Base-by-base conservation (phyloP, 2,329 filamentous ascomycete genomes). In the Coniochaeta sp. region DNA sequence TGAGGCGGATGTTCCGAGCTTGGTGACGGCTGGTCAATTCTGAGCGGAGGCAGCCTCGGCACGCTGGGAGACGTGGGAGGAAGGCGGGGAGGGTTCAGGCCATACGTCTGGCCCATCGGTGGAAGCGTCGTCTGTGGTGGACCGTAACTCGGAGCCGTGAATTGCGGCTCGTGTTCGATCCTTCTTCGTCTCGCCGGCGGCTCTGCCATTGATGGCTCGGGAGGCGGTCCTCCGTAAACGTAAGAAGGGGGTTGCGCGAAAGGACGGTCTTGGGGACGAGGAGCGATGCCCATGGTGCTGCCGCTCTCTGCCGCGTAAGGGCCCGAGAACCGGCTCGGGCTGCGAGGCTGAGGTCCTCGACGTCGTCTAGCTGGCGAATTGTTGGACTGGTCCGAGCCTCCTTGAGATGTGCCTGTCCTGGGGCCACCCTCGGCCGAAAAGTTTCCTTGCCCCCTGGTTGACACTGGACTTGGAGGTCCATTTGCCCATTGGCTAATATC, bases 401-500 rank as follows among this genome's bases (percentile, higher is more conserved):
- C 20, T 14, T 42, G 38, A 42, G 38, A 26, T 7, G 38, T 13
- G 26, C 38, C 22, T 10, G 38, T 10, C 20, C 14, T n/a, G 20
- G 18, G 18, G 7, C 38, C 38, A 5, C 38, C 12, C 38, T 42
- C 38, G 2, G 38, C 12, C 18, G 38, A 16, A 26, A 24, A 24
- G 10, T 24, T 24, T 13, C 20, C 38, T 26, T 42, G 38, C 7
- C n/a, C 38, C 26, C 38, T 42, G 22, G 4, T 42, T 13, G 38
- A 42, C 20, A 42, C 38, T 24, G 38, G 38, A n/a, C 38, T 82
- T n/a, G 72, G 71, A 7, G 76, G 78, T 4, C 73, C 75, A 51
- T 73, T 73, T 4, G 75, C 78, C 49, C 75, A 69, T 28, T 81
- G 73, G 58, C 74, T 74, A 56, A 79, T 76, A 27, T 77, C 75